Base-by-base conservation (phyloP, 1,284 basidiomycete species). In the Moniliophthora roreri region DNA sequence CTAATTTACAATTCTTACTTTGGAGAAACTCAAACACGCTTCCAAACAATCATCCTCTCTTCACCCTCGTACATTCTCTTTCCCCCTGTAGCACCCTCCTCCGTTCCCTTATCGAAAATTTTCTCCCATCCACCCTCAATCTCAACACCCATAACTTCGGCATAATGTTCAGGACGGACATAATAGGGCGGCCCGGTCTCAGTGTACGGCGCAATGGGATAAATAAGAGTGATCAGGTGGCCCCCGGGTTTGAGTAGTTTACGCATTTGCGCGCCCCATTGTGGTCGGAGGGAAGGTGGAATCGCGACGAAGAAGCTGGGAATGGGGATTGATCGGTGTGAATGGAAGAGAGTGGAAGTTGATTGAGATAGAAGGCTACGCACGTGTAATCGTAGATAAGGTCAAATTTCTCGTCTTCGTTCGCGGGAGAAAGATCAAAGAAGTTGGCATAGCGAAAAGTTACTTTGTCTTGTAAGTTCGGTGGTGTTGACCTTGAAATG, bases 271-370 rank as follows among this genome's bases (percentile, higher is more conserved):
- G 62, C 57, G 1, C 79, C 84, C 87, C 87, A 90, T 16, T 76
- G 72, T 0, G 60, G 48, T 10, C 87, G 77, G 16, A 71, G 71
- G 1, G 68, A 60, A 0, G 84, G 87, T 0, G 80, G 80, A 11
- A 90, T 82, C 0, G 87, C 86, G 35, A 85, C 85, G 58, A 89
- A 87, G 67, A 89, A 89, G 0, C 85, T 88, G 55, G 41, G 41
- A 18, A 46, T 13, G n/a, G 18, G 18, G 36, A 37, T 26, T 32
- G 6, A 32, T 32, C 28, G 7, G n/a, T 26, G 42, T 18, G 48
- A 18, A 35, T 13, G 48, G 45, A 32, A 23, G n/a, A 16, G 16
- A 15, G 36, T 16, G 28, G 16, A 23, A 26, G 48, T 23, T 36
- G n/a, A 20, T 16, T 38, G 39, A 24, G 36, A 10, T 39, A 38